A percentile compares a stretch with the other conserved stretches of the same genome.
Evolutionary conservation across 805 yeast genomes (phyloP).

Genomic region (Nakazawaea ernobii): DNA sequence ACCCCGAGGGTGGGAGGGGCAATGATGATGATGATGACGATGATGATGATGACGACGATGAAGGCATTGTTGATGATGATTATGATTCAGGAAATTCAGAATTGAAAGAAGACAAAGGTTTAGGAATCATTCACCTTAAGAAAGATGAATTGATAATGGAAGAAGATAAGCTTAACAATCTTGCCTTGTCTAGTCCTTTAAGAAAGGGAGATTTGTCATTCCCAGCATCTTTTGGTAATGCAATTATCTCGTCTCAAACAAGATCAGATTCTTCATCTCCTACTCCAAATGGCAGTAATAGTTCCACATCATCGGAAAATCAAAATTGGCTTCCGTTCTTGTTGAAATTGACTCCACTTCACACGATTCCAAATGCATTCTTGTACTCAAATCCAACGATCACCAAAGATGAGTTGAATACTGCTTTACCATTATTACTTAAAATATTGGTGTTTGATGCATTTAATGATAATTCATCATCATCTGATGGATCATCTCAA

Average conservation of each 20-base stretch:
- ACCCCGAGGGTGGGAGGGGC: constrained; percentile 15
- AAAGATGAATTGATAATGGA: constrained; percentile 1
- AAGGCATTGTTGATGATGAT: background rate
- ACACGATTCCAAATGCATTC: constrained; percentile 54
- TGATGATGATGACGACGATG: constrained; percentile 14
- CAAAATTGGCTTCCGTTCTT: constrained; percentile 67
- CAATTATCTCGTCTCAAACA: constrained; percentile 35
- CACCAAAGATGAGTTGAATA: constrained; percentile 14
- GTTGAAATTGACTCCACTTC: constrained; percentile 55
- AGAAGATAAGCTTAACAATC: constrained; percentile 7
- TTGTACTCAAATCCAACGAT: constrained; percentile 31
- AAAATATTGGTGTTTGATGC: constrained; percentile 23
- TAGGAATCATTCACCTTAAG: constrained; percentile 24
- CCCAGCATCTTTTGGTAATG: background rate
- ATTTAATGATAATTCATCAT: constrained; percentile 6
- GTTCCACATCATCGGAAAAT: constrained; percentile 29
- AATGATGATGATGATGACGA: constrained; percentile 19
- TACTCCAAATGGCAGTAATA: constrained; percentile 28
- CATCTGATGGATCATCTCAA: background rate
- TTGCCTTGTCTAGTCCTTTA: constrained; percentile 17
- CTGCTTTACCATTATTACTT: constrained; percentile 25
- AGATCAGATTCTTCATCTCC: constrained; percentile 43
- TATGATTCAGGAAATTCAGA: constrained; percentile 3
- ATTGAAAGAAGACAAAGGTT: constrained; percentile 28
- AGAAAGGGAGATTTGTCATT: constrained; percentile 1